phyloP scores from a whole-genome alignment of 345 rosid species.

The Trapa bicornis region DNA sequence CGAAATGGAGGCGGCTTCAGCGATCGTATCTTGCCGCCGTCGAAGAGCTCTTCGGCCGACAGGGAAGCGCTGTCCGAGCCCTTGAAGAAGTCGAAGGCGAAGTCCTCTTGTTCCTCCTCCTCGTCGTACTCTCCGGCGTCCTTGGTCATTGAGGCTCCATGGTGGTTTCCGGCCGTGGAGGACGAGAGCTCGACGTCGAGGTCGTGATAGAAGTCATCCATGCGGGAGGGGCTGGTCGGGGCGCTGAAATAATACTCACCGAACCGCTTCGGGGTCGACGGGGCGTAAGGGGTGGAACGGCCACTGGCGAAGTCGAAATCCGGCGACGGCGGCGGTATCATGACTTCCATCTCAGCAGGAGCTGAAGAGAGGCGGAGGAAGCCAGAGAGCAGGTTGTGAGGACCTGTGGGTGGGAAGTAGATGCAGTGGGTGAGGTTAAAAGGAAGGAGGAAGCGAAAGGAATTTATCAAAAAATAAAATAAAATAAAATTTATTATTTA shows the following conservation, averaged over 20 bases:
- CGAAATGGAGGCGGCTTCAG: constrained; percentile 46
- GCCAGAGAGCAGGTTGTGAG: neutral
- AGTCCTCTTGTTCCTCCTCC: constrained; percentile 31
- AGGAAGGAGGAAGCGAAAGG: neutral
- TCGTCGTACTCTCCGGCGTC: constrained; percentile 25
- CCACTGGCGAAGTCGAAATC: constrained; percentile 45
- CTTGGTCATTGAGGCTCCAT: too few species aligned
- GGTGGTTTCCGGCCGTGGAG: constrained; percentile 45
- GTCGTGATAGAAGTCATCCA: constrained; percentile 40
- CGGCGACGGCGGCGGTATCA: constrained; percentile 27
- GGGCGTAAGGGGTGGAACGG: constrained; percentile 31
- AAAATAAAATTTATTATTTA: neutral
- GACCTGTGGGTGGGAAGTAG: neutral
- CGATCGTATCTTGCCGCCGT: constrained; percentile 58
- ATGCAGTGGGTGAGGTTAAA: neutral
- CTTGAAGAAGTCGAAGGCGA: constrained; percentile 35
- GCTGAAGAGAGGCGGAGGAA: neutral
- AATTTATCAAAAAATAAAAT: neutral
- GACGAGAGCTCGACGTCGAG: constrained; percentile 24
- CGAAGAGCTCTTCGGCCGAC: constrained; percentile 63
- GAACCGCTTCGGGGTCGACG: constrained; percentile 52
- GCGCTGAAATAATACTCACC: constrained; percentile 48
- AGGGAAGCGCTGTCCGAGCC: constrained; percentile 27
- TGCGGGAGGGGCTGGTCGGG: constrained; percentile 60
- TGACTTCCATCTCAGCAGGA: constrained; percentile 28